Percentiles rank a stretch among this genome's conserved stretches.
phyloP scores from a whole-genome alignment of 495 filamentous ascomycete species.

The Penicillium dipodomyicola region DNA sequence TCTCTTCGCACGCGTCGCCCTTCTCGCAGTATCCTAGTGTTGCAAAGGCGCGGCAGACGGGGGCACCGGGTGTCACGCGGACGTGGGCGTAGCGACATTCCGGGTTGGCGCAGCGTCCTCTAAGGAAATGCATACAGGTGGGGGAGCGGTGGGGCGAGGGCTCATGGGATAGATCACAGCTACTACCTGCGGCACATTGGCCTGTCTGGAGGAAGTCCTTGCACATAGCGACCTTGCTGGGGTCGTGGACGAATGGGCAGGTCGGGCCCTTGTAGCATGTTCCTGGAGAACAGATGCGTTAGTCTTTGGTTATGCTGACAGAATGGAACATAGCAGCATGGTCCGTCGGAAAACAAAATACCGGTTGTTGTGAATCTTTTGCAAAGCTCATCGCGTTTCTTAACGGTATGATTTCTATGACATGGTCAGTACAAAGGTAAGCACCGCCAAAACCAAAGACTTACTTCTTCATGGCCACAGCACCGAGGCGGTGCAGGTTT shows the following conservation, averaged over 20 bases:
- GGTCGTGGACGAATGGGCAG: constrained; percentile 84
- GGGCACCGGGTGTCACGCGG: constrained; percentile 74
- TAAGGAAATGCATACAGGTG: constrained; percentile 83
- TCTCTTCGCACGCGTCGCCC: constrained; percentile 72
- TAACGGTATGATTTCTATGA: constrained; percentile 44
- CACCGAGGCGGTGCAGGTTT: constrained; percentile 71
- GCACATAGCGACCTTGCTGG: constrained; percentile 87
- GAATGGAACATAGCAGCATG: constrained; percentile 13
- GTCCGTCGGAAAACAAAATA: constrained; percentile 50
- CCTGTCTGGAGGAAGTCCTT: constrained; percentile 79
- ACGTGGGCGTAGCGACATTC: constrained; percentile 90
- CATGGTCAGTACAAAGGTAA: constrained; percentile 24
- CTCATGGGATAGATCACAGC: constrained; percentile 93
- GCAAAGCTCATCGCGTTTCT: constrained; percentile 78
- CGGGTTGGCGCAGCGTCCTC: constrained; percentile 85
- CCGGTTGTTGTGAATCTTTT: constrained; percentile 88
- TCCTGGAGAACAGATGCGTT: constrained; percentile 52
- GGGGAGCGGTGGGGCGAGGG: constrained; percentile 81
- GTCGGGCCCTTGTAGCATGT: constrained; percentile 74
- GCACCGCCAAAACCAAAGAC: constrained; percentile 2
- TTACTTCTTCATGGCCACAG: constrained; percentile 46
- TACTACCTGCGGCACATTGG: constrained; percentile 72
- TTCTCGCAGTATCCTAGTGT: constrained; percentile 87
- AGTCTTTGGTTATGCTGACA: constrained; percentile 17
- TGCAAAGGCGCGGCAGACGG: constrained; percentile 82